Evolutionary conservation across 2,329 filamentous ascomycete genomes (phyloP).

Genomic region (Fusarium pilosicola): DNA sequence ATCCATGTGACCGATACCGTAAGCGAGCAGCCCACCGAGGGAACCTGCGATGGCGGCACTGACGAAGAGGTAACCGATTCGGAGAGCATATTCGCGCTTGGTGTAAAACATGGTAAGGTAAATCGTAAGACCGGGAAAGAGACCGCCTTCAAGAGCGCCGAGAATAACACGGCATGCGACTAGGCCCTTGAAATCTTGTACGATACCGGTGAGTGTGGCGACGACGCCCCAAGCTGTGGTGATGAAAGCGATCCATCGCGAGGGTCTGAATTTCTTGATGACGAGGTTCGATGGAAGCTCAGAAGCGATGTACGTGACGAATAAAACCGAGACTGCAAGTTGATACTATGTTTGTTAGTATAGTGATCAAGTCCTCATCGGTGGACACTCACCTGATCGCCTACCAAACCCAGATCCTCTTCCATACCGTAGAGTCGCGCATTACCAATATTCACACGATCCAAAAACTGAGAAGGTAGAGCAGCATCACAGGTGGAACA

Average conservation of each 20-base stretch:
- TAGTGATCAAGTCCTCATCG: rapidly evolving
- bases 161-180: constrained; percentile 57
- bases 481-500: constrained; percentile 68
- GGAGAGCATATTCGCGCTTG: constrained; percentile 39
- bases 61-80: constrained; percentile 43
- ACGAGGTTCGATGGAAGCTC: constrained; percentile 56
- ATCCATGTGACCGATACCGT: constrained; percentile 49
- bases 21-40: constrained; percentile 44
- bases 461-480: constrained; percentile 61
- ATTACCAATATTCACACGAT: constrained; percentile 61
- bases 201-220: constrained; percentile 59
- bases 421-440: constrained; percentile 71
- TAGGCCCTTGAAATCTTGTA: constrained; percentile 46
- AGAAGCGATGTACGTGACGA: constrained; percentile 51
- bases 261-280: constrained; percentile 52
- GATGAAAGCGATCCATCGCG: constrained; percentile 43
- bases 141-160: constrained; percentile 58
- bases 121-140: constrained; percentile 53
- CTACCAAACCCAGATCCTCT: constrained; percentile 65
- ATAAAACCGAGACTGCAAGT: constrained; percentile 46
- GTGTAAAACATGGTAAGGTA: constrained; percentile 45
- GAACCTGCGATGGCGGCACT: constrained; percentile 41
- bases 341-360: constrained; percentile 59
- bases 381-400: constrained; percentile 46
- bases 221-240: constrained; percentile 55